Evolutionary conservation across 2,329 filamentous ascomycete genomes (phyloP), one percentile per base, ranked within the genome.

Genomic region (Coniella vitis): DNA sequence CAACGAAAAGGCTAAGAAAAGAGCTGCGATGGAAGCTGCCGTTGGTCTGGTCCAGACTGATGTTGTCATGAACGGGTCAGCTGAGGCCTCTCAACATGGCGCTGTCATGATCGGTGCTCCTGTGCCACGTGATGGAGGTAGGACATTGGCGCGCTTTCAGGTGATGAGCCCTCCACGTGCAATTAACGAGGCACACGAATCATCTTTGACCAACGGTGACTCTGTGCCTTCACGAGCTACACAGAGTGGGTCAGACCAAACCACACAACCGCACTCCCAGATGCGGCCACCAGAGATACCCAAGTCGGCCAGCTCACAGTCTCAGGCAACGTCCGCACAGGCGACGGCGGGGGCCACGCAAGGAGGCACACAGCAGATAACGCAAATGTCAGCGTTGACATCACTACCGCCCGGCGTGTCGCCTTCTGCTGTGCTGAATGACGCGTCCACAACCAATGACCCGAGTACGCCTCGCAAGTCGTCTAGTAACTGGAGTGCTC

Each of bases 391-490:
- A 4, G 74, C 70, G 1, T 65, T 83, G 38, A 81, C 78, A 14
- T 69, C 76, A 17, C 64, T 84, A 3, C 77, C 80, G 1, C 67
- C 73, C 0, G 79, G 77, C 4, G 69, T 80, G 46, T 79, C 78
- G 4, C 79, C 79, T 13, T 79, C 76, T 21, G 76, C 75, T 12
- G 65, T 77, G 51, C 70, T 83, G 46, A 96, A 97, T 59, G 90
- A 95, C 60, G 91, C 90, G 2, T 95, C 90, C 2, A 94, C 90
- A 1, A 95, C 90, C n/a, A 93, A 95, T 67, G 90, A 87, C 2
- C 88, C 87, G 1, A 82, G 86, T 53, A 78, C 85, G 3, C 70
- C 71, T 14, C 70, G 73, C 52, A 63, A 70, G 45, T 83, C 82
- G 12, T 83, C 79, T 1, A 81, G 78, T 2, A 76, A 79, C 55